A percentile compares a stretch with the other conserved stretches of the same genome.
Evolutionary conservation across 2,329 filamentous ascomycete genomes (phyloP).

Genomic region (Colletotrichum abscissum): DNA sequence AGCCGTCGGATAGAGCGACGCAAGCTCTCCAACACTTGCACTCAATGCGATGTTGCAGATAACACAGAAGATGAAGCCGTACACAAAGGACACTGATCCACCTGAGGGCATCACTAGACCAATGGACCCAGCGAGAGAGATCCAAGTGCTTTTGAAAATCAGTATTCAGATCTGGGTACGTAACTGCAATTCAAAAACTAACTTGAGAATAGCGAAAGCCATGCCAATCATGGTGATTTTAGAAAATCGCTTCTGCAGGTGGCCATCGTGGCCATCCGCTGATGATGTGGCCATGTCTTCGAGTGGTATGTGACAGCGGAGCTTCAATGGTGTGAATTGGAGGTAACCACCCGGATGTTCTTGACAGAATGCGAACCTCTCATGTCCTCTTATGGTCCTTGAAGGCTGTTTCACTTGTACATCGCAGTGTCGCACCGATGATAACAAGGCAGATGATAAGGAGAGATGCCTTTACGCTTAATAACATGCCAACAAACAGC

Average conservation of each 20-base stretch:
- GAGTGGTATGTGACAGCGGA: background rate
- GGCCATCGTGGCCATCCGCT: conserved; percentile 39
- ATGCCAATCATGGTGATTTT: conserved; percentile 55
- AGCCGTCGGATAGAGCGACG: conserved; percentile 57
- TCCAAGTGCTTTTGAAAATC: conserved; percentile 46
- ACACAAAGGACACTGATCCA: conserved; percentile 54
- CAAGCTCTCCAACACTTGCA: conserved; percentile 55
- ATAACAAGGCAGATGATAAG: background rate
- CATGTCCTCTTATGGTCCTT: background rate
- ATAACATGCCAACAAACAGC: background rate
- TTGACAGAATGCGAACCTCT: background rate
- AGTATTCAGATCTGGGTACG: too few species aligned
- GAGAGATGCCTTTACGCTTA: background rate
- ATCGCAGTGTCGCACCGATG: background rate
- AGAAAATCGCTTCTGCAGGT: conserved; percentile 50
- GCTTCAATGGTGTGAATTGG: background rate
- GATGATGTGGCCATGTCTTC: background rate
- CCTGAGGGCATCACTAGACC: conserved; percentile 55
- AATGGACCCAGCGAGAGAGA: conserved; percentile 54
- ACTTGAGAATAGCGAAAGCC: conserved; percentile 57
- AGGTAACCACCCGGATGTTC: background rate
- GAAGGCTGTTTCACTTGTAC: background rate
- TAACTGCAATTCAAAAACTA: conserved; percentile 17
- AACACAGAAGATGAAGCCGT: conserved; percentile 59
- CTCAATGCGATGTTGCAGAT: conserved; percentile 55